Evolutionary conservation across 2,329 filamentous ascomycete genomes (phyloP).

Genomic region (Alternaria sp.): DNA sequence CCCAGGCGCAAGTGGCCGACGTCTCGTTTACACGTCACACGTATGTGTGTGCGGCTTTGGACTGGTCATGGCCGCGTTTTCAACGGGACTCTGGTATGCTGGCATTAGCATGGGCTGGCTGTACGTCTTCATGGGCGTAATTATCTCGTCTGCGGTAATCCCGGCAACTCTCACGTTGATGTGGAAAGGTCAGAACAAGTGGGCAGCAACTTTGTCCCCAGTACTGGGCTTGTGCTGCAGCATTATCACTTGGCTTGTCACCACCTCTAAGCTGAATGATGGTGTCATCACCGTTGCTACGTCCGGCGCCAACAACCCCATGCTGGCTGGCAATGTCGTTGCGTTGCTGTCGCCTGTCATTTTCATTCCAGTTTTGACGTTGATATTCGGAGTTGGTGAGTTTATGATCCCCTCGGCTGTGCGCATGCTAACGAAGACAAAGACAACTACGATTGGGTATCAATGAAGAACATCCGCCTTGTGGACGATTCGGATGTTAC

Average conservation of each 20-base stretch:
- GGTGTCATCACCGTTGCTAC: constrained; percentile 45
- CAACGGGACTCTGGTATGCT: constrained; percentile 69
- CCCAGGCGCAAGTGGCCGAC: constrained; percentile 75
- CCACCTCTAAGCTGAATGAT: constrained; percentile 45
- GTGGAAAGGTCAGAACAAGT: constrained; percentile 81
- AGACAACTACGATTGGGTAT: constrained; percentile 84
- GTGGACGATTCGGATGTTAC: constrained; percentile 80
- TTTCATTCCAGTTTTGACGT: constrained; percentile 77
- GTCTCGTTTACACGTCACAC: constrained; percentile 82
- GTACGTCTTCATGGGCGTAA: constrained; percentile 89
- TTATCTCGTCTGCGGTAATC: constrained; percentile 85
- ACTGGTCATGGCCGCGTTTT: constrained; percentile 80
- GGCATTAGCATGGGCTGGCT: constrained; percentile 77
- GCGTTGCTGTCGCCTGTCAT: constrained; percentile 79
- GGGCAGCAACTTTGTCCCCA: constrained; percentile 74
- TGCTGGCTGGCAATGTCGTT: constrained; percentile 86
- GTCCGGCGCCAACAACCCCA: constrained; percentile 77
- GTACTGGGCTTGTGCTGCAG: constrained; percentile 74
- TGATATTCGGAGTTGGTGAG: constrained; percentile 64
- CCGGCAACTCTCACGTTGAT: constrained; percentile 82
- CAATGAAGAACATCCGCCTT: constrained; percentile 80
- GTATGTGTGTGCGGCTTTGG: constrained; percentile 77
- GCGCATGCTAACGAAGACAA: constrained; percentile 66
- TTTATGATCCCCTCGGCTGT: background rate
- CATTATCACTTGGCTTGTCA: constrained; percentile 61